Evolutionary conservation across 805 yeast species (phyloP), one percentile per base, ranked within the genome.

Genomic region (Candida wancherniae): DNA sequence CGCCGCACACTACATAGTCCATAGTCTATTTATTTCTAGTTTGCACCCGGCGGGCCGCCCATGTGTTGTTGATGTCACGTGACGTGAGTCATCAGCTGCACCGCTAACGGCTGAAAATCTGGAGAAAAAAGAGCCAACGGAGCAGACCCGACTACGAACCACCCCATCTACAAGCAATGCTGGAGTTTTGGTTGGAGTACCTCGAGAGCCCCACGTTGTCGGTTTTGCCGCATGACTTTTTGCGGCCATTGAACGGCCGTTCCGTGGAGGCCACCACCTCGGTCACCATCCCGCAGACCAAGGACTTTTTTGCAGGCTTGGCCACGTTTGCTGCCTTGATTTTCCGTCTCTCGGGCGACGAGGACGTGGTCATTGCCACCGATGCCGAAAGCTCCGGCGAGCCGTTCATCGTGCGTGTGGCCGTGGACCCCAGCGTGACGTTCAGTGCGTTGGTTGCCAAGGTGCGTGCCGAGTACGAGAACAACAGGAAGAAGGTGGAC

Each of bases 301-400:
- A 24, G 43, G 26, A 37, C 41, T 84, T 80, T 53, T 50, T 64
- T 7, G 57, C 73, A 10, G 77, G 79, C 0, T 64, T 85, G 39
- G 64, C 95, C 11, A 73, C 73, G 1, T 84, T 79, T 60, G 75
- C 81, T 15, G 75, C 81, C 1, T 67, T 90, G 35, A 69, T 85
- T 22, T 80, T 73, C 57, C 70, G 97, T 51, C 64, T 85, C 27
- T 82, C 96, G 2, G 97, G 97, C 15, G 97, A 90, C 54, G 97
- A 90, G 44, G 97, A 90, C 48, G 79, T 92, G 29, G 79, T 82
- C n/a, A 62, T 90, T 39, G 87, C 88, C n/a, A 77, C 87, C 0
- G 77, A 80, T 44, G 56, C 71, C 15, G 39, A 42, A 9, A 38
- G 40, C 10, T 34, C 47, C 8, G 53, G 51, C 10, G 59, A 63